These are phyloP conservation scores for Silene noctiflora DNA, from an alignment of 179 eudicot species.

Conservation along the genomic window DNA sequence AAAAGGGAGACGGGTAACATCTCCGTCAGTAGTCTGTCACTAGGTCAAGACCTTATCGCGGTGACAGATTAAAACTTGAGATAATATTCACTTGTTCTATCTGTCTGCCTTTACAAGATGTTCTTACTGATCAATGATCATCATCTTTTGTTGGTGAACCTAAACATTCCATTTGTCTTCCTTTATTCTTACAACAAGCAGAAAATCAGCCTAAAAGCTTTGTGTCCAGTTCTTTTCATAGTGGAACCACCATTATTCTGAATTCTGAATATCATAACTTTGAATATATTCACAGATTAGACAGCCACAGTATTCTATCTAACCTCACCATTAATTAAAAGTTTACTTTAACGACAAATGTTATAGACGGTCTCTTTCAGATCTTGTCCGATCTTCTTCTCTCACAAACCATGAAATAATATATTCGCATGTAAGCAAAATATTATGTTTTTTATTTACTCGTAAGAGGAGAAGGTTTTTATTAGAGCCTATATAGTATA, in stretches of 20 bases:
- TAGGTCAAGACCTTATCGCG: neutral
- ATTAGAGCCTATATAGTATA: too few species aligned
- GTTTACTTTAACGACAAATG: neutral
- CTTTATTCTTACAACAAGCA: conserved; percentile 18
- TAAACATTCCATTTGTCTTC: conserved; percentile 29
- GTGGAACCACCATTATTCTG: conserved; percentile 10
- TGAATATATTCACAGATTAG: neutral
- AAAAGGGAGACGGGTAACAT: neutral
- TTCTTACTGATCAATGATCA: conserved; percentile 8
- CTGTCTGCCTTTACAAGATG: conserved; percentile 10
- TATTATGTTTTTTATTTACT: too few species aligned
- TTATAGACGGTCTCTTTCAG: neutral
- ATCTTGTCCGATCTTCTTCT: too few species aligned
- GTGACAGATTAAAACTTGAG: neutral
- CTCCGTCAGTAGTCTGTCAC: too few species aligned
- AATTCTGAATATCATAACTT: neutral
- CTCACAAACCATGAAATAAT: too few species aligned
- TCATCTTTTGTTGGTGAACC: conserved; percentile 7
- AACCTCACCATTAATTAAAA: neutral
- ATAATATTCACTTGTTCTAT: conserved; percentile 21
- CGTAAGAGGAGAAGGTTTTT: too few species aligned
- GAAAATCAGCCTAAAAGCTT: conserved; percentile 22
- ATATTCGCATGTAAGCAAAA: too few species aligned
- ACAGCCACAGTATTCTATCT: conserved; percentile 8
- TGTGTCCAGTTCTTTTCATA: conserved; percentile 17